Evolutionary conservation across 73 alveolate species (phyloP).

Genomic region (Paramecium octaurelia): DNA sequence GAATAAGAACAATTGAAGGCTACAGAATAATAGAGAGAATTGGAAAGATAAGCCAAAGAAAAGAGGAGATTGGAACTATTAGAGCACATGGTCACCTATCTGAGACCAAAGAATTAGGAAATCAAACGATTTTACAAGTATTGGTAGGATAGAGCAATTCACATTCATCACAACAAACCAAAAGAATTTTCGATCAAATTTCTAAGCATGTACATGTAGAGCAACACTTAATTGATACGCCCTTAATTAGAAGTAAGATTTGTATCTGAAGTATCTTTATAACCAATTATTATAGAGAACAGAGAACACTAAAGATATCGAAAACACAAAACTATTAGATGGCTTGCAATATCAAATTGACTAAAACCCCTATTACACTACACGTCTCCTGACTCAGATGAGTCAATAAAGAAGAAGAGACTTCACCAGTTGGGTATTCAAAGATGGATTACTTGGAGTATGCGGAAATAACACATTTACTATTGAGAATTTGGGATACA

Average conservation of each 20-base stretch:
- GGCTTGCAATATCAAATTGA: neutral
- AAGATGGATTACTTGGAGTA: conserved; percentile 15
- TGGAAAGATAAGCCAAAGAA: neutral
- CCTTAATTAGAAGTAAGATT: conserved; percentile 9
- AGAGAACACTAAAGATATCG: neutral
- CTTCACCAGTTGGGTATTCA: neutral
- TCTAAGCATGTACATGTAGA: neutral
- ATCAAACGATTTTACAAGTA: neutral
- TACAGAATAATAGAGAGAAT: neutral
- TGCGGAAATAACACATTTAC: neutral
- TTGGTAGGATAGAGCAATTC: conserved; percentile 2
- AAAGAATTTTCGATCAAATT: neutral
- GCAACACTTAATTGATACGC: neutral
- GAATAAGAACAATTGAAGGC: neutral
- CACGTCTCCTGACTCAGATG: neutral
- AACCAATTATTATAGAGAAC: neutral
- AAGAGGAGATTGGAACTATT: neutral
- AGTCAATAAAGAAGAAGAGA: conserved; percentile 13
- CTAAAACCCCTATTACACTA: neutral
- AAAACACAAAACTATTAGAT: neutral
- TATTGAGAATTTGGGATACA: neutral
- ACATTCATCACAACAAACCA: neutral
- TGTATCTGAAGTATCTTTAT: neutral
- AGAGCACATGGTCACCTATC: neutral
- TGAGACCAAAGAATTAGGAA: neutral